Conservation (phyloP, 495 filamentous ascomycete species). For the Talaromyces trachyspermus region DNA sequence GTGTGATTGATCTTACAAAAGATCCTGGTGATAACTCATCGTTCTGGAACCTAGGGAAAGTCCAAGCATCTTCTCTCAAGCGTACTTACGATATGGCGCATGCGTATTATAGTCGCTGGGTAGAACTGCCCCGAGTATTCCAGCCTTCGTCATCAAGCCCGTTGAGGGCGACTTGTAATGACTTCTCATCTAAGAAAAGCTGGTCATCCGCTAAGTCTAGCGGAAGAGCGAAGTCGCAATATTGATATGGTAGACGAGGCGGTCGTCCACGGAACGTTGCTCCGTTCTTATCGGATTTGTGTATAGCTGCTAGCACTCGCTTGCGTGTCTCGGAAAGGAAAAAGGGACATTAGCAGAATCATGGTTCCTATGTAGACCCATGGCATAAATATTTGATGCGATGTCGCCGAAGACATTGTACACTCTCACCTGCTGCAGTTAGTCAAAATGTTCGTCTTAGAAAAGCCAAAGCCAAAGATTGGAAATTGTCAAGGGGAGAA, state of each 20-base stretch:
- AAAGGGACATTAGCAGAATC: slow-evolving; percentile 19
- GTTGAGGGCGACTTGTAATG: slow-evolving; percentile 19
- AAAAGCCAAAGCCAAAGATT: too few species aligned
- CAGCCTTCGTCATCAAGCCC: slow-evolving; percentile 38
- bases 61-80: slow-evolving; percentile 46
- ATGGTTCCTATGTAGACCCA: slow-evolving; percentile 15
- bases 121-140: slow-evolving; percentile 25
- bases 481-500: background rate
- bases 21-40: slow-evolving; percentile 1
- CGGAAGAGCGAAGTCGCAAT: slow-evolving; percentile 40
- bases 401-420: slow-evolving; percentile 39
- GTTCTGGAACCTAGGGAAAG: slow-evolving; percentile 33
- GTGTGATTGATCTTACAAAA: slow-evolving; percentile 3
- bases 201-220: slow-evolving; percentile 40
- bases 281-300: slow-evolving; percentile 34
- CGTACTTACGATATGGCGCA: slow-evolving; percentile 30
- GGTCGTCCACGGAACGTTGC: slow-evolving; percentile 44
- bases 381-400: slow-evolving; percentile 13
- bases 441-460: background rate
- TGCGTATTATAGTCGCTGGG: slow-evolving; percentile 32
- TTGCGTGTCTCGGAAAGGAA: slow-evolving; percentile 36
- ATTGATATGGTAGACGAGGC: slow-evolving; percentile 36
- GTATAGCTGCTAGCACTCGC: slow-evolving; percentile 35
- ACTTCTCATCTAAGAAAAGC: slow-evolving; percentile 27
- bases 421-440: slow-evolving; percentile 15